Evolutionary conservation across 2,329 filamentous ascomycete species (phyloP).

Genomic region (Lachnellula cervina): DNA sequence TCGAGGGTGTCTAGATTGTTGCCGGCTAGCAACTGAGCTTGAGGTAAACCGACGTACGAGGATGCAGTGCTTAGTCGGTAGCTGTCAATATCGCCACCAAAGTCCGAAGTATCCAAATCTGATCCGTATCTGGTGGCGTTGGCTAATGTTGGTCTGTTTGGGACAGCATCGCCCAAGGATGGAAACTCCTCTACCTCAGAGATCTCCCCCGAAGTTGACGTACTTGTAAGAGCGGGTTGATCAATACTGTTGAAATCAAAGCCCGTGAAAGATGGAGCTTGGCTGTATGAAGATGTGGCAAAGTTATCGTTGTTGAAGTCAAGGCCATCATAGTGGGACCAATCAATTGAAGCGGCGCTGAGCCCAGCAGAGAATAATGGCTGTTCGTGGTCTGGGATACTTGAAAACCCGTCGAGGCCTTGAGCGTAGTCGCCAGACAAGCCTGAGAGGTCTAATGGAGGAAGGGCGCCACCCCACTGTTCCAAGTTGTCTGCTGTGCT

Average conservation of each 20-base stretch:
- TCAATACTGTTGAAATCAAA: constrained; percentile 53
- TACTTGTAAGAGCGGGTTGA: constrained; percentile 50
- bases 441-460: constrained; percentile 54
- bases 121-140: constrained; percentile 35
- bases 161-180: constrained; percentile 37
- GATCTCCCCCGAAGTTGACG: constrained; percentile 61
- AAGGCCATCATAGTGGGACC: constrained; percentile 49
- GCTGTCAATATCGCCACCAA: constrained; percentile 40
- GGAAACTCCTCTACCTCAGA: constrained; percentile 60
- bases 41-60: constrained; percentile 44
- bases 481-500: constrained; percentile 42
- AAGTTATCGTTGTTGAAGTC: constrained; percentile 47
- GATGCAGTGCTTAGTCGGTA: constrained; percentile 46
- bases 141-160: constrained; percentile 33
- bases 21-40: constrained; percentile 40
- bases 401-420: constrained; percentile 50
- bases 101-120: constrained; percentile 35
- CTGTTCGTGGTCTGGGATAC: constrained; percentile 42
- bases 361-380: constrained; percentile 60
- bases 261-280: constrained; percentile 48
- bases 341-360: constrained; percentile 50
- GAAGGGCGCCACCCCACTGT: constrained; percentile 48
- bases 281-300: constrained; percentile 50
- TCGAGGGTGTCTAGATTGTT: constrained; percentile 48
- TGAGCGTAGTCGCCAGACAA: constrained; percentile 41